A percentile compares a stretch with the other conserved stretches of the same genome.
Conservation (phyloP, 495 filamentous ascomycete species). For the Niebla homalea region DNA sequence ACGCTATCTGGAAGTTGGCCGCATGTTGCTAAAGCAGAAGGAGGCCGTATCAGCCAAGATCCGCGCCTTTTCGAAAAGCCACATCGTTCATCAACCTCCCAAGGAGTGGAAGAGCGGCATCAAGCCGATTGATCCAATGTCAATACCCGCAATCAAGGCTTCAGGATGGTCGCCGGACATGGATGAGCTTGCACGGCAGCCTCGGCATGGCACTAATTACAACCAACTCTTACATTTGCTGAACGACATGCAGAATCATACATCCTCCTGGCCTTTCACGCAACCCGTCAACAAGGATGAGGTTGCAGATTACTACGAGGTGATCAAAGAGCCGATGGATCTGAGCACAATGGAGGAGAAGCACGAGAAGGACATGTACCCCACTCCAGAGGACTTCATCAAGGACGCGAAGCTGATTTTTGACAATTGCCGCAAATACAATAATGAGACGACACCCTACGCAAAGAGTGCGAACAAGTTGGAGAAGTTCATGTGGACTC, state of each 20-base stretch:
- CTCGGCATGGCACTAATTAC: conserved; percentile 95
- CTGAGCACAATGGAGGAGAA: conserved; percentile 90
- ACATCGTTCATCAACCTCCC: conserved; percentile 75
- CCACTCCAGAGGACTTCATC: conserved; percentile 84
- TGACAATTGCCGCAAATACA: conserved; percentile 89
- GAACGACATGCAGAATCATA: conserved; percentile 90
- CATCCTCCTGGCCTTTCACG: conserved; percentile 84
- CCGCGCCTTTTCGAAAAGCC: conserved; percentile 74
- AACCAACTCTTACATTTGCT: conserved; percentile 84
- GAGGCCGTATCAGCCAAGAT: conserved; percentile 91
- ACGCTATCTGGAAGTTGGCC: conserved; percentile 83
- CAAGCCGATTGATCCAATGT: conserved; percentile 63
- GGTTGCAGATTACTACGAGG: conserved; percentile 93
- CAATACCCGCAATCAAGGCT: conserved; percentile 68
- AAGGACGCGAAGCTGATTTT: conserved; percentile 84
- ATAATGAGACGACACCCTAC: conserved; percentile 89
- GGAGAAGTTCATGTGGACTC: conserved; percentile 92
- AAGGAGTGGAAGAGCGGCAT: conserved; percentile 66
- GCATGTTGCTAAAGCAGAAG: conserved; percentile 96
- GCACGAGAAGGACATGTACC: conserved; percentile 86
- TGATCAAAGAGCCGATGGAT: conserved; percentile 98
- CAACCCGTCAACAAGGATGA: conserved; percentile 91
- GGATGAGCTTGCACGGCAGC: conserved; percentile 91
- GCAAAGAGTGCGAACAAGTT: conserved; percentile 91
- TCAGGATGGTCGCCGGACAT: conserved; percentile 95